Conservation (phyloP, 352 stramenopile species). For the Globisporangium parvum region DNA sequence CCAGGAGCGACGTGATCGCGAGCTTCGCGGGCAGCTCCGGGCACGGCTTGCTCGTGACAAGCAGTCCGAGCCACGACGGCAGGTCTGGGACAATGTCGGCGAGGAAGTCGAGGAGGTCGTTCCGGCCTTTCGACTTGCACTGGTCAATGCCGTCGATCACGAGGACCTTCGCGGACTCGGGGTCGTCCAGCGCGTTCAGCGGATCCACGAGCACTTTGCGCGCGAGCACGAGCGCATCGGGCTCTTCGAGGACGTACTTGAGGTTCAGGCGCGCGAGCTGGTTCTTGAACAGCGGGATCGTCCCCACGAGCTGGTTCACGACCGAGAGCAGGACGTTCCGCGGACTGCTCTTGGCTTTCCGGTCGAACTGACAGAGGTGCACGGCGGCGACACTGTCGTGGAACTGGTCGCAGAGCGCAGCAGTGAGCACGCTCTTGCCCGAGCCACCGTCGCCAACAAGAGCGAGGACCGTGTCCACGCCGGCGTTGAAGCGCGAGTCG, state of each 20-base stretch:
- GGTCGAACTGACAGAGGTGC: constrained; percentile 77
- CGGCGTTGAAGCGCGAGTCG: constrained; percentile 60
- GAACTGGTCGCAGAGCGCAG: constrained; percentile 47
- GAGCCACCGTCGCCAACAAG: constrained; percentile 64
- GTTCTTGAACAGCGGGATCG: constrained; percentile 69
- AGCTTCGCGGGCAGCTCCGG: constrained; percentile 51
- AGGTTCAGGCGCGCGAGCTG: constrained; percentile 79
- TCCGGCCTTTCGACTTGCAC: constrained; percentile 35
- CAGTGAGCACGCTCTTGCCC: constrained; percentile 66
- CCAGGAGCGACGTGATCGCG: constrained; percentile 60
- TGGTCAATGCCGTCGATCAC: constrained; percentile 76
- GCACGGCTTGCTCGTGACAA: constrained; percentile 66
- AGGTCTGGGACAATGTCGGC: constrained; percentile 50
- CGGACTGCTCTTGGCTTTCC: constrained; percentile 60
- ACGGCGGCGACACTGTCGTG: constrained; percentile 46
- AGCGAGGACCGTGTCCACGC: constrained; percentile 47
- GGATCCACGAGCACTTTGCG: constrained; percentile 74
- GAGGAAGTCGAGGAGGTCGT: constrained; percentile 71
- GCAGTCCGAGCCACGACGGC: constrained; percentile 61
- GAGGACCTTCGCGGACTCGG: constrained; percentile 51
- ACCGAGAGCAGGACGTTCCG: constrained; percentile 74
- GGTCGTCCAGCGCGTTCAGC: constrained; percentile 58
- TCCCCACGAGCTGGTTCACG: constrained; percentile 71
- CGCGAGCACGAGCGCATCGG: constrained; percentile 57
- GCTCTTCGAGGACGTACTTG: constrained; percentile 74